Evolutionary conservation across 495 filamentous ascomycete genomes (phyloP), one percentile per base, ranked within the genome.

Genomic region (Daldinia bambusicola): DNA sequence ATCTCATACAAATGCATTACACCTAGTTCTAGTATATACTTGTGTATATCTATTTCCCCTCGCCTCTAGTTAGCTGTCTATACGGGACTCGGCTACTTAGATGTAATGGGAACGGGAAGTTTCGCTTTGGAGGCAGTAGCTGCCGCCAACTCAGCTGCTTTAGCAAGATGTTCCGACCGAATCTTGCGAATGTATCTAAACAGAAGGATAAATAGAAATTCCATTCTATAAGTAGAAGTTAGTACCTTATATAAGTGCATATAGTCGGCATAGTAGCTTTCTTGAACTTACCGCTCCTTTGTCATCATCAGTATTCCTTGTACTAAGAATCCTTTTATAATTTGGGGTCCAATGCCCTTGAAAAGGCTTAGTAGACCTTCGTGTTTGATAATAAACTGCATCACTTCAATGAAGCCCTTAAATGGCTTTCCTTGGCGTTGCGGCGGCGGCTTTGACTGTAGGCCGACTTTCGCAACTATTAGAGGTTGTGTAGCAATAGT

Each of bases 291-390:
- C 93, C 93, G 88, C 80, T 99, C 96, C 83, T 99, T 99, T 4
- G 93, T 97, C 95, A 98, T 99, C 95, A 99, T 99, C 26, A 99
- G 82, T 55, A 98, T 83, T 59, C 95, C 95, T 76, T 99, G 95
- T 5, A 99, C 95, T 51, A 98, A 74, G 50, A 99, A 81, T 16
- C 96, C 95, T 80, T 99, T 99, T 52, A 91, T 74, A 55, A 99
- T 90, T 78, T 99, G 95, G 0, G 95, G 95, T 0, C 89, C 95
- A 76, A 99, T 97, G 22, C 95, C 95, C 83, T 98, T 99, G 85
- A 98, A 98, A 13, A 98, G 86, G 18, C 92, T 91, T 18, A 90
- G 71, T 3, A 85, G 70, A 8, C 95, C 95, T 78, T 99, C 95
- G 68, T 97, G 89, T 71, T 97, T 81, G 51, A 97, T 78, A 67